Evolutionary conservation across 2,329 filamentous ascomycete species (phyloP).

Genomic region (Penicillium sp.): DNA sequence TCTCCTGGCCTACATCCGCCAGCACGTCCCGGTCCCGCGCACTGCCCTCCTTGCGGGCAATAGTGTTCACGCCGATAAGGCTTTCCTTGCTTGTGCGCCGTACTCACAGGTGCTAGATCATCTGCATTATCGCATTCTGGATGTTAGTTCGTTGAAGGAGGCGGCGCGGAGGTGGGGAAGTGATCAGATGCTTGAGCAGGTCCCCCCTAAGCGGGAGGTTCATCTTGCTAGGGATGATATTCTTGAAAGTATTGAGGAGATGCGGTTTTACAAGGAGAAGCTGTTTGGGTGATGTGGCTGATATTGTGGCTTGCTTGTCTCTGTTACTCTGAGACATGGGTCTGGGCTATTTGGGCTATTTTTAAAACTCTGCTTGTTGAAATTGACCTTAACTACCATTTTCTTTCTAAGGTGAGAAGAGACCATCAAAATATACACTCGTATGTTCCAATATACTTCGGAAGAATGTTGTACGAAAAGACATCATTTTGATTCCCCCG

Average conservation of each 20-base stretch:
- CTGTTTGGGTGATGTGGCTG: constrained; percentile 54
- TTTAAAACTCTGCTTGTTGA: not conserved
- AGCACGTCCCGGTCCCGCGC: constrained; percentile 64
- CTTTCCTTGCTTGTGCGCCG: constrained; percentile 72
- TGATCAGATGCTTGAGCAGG: constrained; percentile 56
- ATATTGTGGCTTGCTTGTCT: not conserved
- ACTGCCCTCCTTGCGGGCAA: constrained; percentile 82
- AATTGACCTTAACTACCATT: not conserved
- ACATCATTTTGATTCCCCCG: not conserved
- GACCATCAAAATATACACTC: not conserved
- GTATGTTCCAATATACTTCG: not conserved
- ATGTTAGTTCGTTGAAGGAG: constrained; percentile 92
- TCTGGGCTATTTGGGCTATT: not conserved
- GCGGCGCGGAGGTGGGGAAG: constrained; percentile 77
- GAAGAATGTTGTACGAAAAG: not conserved
- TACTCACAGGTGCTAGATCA: constrained; percentile 72
- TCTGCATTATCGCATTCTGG: constrained; percentile 85
- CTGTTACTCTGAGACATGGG: constrained; percentile 3
- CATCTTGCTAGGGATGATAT: constrained; percentile 90
- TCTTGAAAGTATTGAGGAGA: constrained; percentile 90
- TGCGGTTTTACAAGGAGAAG: constrained; percentile 71
- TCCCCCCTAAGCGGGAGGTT: constrained; percentile 69
- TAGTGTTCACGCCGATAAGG: constrained; percentile 84
- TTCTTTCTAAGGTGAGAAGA: not conserved
- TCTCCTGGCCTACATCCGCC: constrained; percentile 75